Evolutionary conservation across 23 red algal species (phyloP).

Genomic region (Cyanidiococcus yangmingshanensis): DNA sequence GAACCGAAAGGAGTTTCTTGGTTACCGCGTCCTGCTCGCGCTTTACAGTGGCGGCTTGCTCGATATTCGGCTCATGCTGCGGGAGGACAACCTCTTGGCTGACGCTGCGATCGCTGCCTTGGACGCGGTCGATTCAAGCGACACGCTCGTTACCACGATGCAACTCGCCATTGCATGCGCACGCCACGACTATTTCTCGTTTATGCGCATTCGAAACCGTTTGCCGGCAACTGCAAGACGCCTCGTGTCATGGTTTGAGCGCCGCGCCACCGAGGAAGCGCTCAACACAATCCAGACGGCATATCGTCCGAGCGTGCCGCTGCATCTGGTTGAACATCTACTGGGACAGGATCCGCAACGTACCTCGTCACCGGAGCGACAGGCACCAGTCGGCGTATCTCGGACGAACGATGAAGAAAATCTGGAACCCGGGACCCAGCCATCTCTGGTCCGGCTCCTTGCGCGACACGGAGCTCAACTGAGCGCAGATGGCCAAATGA

Average conservation of each 20-base stretch:
- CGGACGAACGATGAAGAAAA: not conserved
- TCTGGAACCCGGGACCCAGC: too few relatives aligned
- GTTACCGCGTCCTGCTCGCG: conserved; percentile 22
- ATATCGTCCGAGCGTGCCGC: not conserved
- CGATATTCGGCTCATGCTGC: not conserved
- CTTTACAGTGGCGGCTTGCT: not conserved
- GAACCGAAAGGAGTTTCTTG: conserved; percentile 17
- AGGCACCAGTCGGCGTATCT: not conserved
- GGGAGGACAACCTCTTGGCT: not conserved
- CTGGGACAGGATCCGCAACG: not conserved
- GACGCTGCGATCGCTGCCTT: not conserved
- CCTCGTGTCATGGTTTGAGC: not conserved
- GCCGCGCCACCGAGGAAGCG: not conserved
- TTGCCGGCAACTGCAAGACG: not conserved
- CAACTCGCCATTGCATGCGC: not conserved
- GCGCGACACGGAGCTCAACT: not conserved
- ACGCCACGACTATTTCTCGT: not conserved
- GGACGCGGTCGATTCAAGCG: not conserved
- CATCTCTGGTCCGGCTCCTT: not conserved
- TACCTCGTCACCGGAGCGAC: not conserved
- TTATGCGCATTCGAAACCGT: not conserved
- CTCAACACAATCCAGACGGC: not conserved
- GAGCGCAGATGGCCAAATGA: not conserved
- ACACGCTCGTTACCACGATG: not conserved
- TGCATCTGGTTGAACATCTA: not conserved